Percentiles rank a stretch among this genome's conserved stretches.
Conservation (phyloP, 1,284 basidiomycete genomes). For the Naganishia cerealis region DNA sequence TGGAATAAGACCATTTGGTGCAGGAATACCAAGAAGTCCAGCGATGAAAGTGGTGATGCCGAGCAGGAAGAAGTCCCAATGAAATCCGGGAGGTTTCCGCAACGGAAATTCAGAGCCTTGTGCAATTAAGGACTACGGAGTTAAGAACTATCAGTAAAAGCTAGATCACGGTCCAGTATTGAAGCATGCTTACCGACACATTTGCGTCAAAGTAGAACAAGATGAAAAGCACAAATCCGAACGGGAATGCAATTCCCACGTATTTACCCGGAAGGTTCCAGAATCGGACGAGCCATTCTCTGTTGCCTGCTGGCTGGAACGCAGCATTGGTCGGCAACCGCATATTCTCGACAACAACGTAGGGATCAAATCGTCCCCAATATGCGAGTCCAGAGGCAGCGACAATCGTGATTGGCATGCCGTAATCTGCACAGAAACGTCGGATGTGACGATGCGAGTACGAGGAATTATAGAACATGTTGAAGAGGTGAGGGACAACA, state of each 20-base stretch:
- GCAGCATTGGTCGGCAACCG: slow-evolving; percentile 70
- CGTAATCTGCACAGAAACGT: slow-evolving; percentile 77
- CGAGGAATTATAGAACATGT: slow-evolving; percentile 62
- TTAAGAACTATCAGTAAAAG: neutral
- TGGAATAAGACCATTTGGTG: slow-evolving; percentile 89
- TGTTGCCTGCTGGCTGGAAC: slow-evolving; percentile 70
- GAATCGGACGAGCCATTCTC: slow-evolving; percentile 83
- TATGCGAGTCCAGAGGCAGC: slow-evolving; percentile 74
- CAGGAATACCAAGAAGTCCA: slow-evolving; percentile 84
- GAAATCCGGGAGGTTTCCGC: slow-evolving; percentile 87
- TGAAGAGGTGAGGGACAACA: slow-evolving; percentile 70
- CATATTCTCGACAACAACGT: slow-evolving; percentile 59
- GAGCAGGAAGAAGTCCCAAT: slow-evolving; percentile 76
- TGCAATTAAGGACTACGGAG: slow-evolving; percentile 75
- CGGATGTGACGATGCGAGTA: slow-evolving; percentile 72
- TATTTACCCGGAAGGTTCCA: slow-evolving; percentile 88
- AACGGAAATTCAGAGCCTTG: slow-evolving; percentile 89
- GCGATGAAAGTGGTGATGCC: slow-evolving; percentile 90
- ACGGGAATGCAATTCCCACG: slow-evolving; percentile 69
- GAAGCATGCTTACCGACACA: slow-evolving; percentile 47
- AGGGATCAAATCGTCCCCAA: slow-evolving; percentile 72
- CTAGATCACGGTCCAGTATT: slow-evolving; percentile 54
- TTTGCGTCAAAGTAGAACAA: slow-evolving; percentile 58
- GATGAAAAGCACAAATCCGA: slow-evolving; percentile 57
- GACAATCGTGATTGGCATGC: slow-evolving; percentile 80